phyloP scores from a whole-genome alignment of 805 yeast genomes.

The Metschnikowia amazonensis region DNA sequence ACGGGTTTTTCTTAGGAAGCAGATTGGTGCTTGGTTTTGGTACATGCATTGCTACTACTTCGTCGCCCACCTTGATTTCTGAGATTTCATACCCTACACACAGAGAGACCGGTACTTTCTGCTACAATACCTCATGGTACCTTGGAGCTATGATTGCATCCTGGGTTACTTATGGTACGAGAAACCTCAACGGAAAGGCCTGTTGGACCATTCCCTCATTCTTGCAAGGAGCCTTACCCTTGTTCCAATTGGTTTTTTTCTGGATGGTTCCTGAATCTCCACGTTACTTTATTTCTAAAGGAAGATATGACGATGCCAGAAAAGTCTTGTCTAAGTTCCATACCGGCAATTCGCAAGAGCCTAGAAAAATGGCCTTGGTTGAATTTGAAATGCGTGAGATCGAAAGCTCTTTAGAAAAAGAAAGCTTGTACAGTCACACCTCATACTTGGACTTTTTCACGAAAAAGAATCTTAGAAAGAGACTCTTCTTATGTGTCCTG shows the following conservation, averaged over 20 bases:
- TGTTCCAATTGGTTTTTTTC: slow-evolving; percentile 29
- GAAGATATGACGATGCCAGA: slow-evolving; percentile 42
- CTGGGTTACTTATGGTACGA: slow-evolving; percentile 49
- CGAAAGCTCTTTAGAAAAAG: slow-evolving; percentile 33
- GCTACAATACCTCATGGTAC: slow-evolving; percentile 51
- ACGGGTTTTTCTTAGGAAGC: slow-evolving; percentile 36
- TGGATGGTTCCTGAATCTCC: slow-evolving; percentile 47
- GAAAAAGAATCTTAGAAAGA: slow-evolving; percentile 39
- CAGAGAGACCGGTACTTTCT: slow-evolving; percentile 31
- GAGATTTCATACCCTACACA: slow-evolving; percentile 48
- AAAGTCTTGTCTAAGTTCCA: slow-evolving; percentile 37
- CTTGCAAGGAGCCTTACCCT: slow-evolving; percentile 47
- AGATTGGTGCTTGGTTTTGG: slow-evolving; percentile 52
- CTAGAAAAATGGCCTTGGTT: slow-evolving; percentile 17
- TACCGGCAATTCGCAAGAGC: slow-evolving; percentile 35
- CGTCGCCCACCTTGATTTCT: slow-evolving; percentile 48
- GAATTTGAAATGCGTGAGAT: slow-evolving; percentile 25
- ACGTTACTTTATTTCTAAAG: slow-evolving; percentile 40
- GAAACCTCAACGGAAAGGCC: slow-evolving; percentile 19
- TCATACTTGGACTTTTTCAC: slow-evolving; percentile 37
- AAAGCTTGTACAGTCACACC: slow-evolving; percentile 30
- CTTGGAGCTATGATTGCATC: slow-evolving; percentile 53
- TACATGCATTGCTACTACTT: slow-evolving; percentile 36
- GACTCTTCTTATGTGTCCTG: slow-evolving; percentile 33
- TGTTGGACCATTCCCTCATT: slow-evolving; percentile 56